These are phyloP conservation scores for Epichloe hybrida DNA, from an alignment of 2,329 filamentous ascomycete genomes.

Conservation along the genomic window DNA sequence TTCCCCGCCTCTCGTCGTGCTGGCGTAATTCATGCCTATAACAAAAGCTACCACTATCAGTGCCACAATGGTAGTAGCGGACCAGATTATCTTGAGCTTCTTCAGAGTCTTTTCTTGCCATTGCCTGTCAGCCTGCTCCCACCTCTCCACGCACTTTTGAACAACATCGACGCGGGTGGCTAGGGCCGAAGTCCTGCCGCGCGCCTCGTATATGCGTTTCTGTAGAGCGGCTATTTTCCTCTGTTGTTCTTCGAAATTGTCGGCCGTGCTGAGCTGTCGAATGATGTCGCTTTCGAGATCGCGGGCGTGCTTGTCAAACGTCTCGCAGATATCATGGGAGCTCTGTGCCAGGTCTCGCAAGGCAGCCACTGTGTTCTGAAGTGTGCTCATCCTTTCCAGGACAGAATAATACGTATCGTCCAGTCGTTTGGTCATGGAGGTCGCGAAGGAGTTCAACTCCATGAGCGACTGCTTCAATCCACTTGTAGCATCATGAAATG, in stretches of 20 bases:
- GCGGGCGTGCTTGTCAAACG: conserved; percentile 46
- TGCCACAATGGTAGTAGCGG: conserved; percentile 35
- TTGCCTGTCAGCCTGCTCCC: conserved; percentile 52
- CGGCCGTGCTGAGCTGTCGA: conserved; percentile 45
- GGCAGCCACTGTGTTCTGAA: conserved; percentile 50
- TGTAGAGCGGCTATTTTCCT: conserved; percentile 48
- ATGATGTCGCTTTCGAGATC: conserved; percentile 47
- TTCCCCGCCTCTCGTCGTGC: not conserved
- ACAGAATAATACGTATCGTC: conserved; percentile 65
- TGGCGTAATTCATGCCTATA: conserved; percentile 16
- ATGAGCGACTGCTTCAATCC: conserved; percentile 37
- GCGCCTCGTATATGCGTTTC: conserved; percentile 44
- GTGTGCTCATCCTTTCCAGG: conserved; percentile 50
- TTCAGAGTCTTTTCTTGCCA: conserved; percentile 55
- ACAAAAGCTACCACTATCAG: conserved; percentile 35
- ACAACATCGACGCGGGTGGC: conserved; percentile 52
- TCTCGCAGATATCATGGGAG: conserved; percentile 42
- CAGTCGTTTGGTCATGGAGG: conserved; percentile 48
- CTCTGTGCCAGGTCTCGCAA: conserved; percentile 54
- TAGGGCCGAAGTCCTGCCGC: conserved; percentile 44
- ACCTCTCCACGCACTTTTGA: conserved; percentile 48
- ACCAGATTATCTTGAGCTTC: conserved; percentile 50
- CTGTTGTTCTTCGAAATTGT: conserved; percentile 52
- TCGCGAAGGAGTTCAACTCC: conserved; percentile 45
- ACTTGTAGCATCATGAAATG: conserved; percentile 19